phyloP scores from a whole-genome alignment of 805 yeast species.

The Naumovozyma dairenensis region DNA sequence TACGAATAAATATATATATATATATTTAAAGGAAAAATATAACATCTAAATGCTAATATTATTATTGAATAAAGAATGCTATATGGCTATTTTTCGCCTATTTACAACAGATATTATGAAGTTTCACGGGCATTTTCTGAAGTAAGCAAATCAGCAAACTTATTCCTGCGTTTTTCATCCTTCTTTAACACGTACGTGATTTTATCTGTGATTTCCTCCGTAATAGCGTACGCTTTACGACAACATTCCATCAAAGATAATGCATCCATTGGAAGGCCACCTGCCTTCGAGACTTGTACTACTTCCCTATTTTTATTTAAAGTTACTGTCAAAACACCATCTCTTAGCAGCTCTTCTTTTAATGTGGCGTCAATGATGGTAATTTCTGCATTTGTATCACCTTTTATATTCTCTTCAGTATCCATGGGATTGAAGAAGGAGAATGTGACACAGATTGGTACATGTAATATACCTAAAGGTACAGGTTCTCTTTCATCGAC shows the following conservation, averaged over 20 bases:
- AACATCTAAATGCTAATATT: no score
- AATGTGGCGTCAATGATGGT: constrained; percentile 66
- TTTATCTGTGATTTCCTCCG: constrained; percentile 52
- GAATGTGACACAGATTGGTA: constrained; percentile 83
- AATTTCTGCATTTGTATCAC: constrained; percentile 49
- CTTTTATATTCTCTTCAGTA: constrained; percentile 61
- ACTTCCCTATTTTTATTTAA: constrained; percentile 83
- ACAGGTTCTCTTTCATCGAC: constrained; percentile 78
- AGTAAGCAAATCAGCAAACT: constrained; percentile 23
- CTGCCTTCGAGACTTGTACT: constrained; percentile 83
- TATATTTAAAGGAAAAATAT: no score
- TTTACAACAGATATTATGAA: not conserved
- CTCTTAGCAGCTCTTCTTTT: constrained; percentile 66
- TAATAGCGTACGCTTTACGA: constrained; percentile 52
- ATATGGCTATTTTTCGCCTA: not conserved
- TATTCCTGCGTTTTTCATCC: constrained; percentile 43
- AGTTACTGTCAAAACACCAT: constrained; percentile 76
- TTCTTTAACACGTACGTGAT: constrained; percentile 46
- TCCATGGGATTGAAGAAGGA: constrained; percentile 68
- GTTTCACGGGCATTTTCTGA: constrained; percentile 28
- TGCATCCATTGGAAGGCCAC: constrained; percentile 80
- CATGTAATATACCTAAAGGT: constrained; percentile 72
- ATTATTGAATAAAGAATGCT: no score
- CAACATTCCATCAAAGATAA: constrained; percentile 56
- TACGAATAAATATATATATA: no score